Base-by-base conservation (phyloP, 768 basidiomycete species). In the Panellus pusillus region DNA sequence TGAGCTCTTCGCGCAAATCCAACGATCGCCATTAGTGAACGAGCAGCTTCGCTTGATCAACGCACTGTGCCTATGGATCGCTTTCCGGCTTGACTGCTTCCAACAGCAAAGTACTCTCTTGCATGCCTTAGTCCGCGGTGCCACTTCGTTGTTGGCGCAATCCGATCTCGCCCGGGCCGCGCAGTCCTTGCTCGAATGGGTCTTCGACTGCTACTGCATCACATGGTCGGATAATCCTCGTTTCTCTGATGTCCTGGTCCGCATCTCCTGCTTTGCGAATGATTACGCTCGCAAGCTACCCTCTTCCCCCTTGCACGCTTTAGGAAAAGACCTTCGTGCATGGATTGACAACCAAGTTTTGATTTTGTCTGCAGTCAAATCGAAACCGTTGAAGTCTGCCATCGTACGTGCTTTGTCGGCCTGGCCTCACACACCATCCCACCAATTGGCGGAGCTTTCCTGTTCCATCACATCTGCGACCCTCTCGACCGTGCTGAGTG, bases 171-270 rank as follows among this genome's bases (percentile, higher is more conserved):
- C 79, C 5, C 75, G 76, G 50, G 76, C 80, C 3, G 86, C 86
- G 0, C 87, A 92, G 59, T 91, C 88, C 2, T 79, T 94, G 37
- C 72, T 94, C 11, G 82, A 86, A 44, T 94, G 92, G 90, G 81
- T 80, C 3, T 83, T 94, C 58, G 69, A 70, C 13, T 63, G 73
- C 35, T 88, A 85, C 64, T 70, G 72, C 38, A 67, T 59, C 47
- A 58, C 64, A 7, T 69, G 65, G 8, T 63, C 72, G 44, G 72
- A 70, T 31, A 81, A 88, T 60, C 66, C 77, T 35, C 73, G 77
- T 9, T 74, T 93, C 44, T 75, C 87, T 13, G 81, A 88, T 55
- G 70, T 87, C 52, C 70, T 95, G 35, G 78, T 89, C 58, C 84
- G 83, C n/a, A 79, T 91, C 40, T 79, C 79, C 56, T 81, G 80